Base-by-base conservation (phyloP, 139 green algal genomes). In the Auxenochlorella pyrenoidosa region DNA sequence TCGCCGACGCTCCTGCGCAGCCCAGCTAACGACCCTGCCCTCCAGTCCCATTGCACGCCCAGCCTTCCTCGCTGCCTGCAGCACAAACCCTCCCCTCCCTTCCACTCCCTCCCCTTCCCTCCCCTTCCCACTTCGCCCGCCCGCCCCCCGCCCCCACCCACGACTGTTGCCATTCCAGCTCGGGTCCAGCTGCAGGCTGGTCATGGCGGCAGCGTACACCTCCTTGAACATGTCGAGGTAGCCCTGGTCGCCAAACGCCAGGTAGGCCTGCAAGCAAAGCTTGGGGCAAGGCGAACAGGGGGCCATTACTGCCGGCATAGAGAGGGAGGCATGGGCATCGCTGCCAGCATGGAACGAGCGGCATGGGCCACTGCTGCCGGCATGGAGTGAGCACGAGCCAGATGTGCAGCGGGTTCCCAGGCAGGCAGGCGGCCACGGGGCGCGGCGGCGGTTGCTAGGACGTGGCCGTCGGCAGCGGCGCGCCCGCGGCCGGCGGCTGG, bases 181-280 rank as follows among this genome's bases (percentile, higher is more conserved):
- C 3, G 71, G 38, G 21, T 60, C 47, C 73, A 94, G 88, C 84
- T 86, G 84, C 93, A 96, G 93, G 72, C 90, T 89, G 68, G 81
- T 76, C 89, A 96, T 94, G 10, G 90, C 93, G 15, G 93, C 81
- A 0, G 82, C 79, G 59, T 98, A 98, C 82, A 93, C 76, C 36
- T 96, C 87, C 18, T 59, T 81, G 84, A 97, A 97, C 93, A 96
- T 96, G 66, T 81, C 24, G 36, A 97, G 87, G 83, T 95, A 95
- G 54, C 84, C 77, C 30, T 78, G n/a, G 18, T 97, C 89, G 28
- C 96, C 96, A 93, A 98, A 96, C 63, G 96, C 86, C 18, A 98
- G 88, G 90, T 97, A 97, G 30, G 93, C 93, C 94, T 97, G 90
- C 30, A 60, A 6, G 75, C 13, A 21, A 13, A 34, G 43, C 22